phyloP scores from a whole-genome alignment of 257 asterid species.

The Perilla frutescens region DNA sequence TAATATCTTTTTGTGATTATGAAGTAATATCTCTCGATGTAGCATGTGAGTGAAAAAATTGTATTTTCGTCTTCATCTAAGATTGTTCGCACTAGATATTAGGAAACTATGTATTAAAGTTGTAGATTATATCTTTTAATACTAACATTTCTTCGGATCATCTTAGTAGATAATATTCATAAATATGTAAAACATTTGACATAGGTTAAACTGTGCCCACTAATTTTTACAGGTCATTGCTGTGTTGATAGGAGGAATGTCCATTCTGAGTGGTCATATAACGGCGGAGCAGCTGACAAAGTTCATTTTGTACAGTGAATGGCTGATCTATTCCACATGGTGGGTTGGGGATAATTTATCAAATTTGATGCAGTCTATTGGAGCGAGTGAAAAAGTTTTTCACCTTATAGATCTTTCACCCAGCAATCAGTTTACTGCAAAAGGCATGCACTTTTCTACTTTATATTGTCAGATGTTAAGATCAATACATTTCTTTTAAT shows the following conservation, averaged over 20 bases:
- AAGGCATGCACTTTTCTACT: constrained; percentile 57
- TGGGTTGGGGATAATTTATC: constrained; percentile 96
- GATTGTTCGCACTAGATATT: constrained; percentile 2
- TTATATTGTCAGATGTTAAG: constrained; percentile 22
- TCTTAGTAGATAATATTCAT: constrained; percentile 11
- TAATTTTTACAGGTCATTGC: constrained; percentile 76
- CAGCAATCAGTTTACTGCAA: constrained; percentile 68
- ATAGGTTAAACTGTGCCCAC: constrained; percentile 22
- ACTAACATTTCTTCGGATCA: constrained; percentile 18
- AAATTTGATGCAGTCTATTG: constrained; percentile 90
- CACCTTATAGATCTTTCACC: constrained; percentile 77
- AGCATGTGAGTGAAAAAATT: neutral
- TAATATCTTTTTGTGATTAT: neutral
- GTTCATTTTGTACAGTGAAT: constrained; percentile 95
- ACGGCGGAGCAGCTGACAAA: constrained; percentile 97
- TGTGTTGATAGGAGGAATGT: constrained; percentile 95
- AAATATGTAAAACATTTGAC: constrained; percentile 11
- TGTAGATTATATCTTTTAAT: neutral
- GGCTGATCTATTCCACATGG: constrained; percentile 98
- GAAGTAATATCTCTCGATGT: neutral
- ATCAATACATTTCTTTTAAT: constrained; percentile 16
- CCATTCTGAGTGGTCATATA: constrained; percentile 84
- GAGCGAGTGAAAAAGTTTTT: constrained; percentile 98
- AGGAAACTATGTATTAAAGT: neutral
- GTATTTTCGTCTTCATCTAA: constrained; percentile 4